These are phyloP conservation scores for Candida silvicultrix DNA, from an alignment of 805 yeast genomes.

Conservation along the genomic window DNA sequence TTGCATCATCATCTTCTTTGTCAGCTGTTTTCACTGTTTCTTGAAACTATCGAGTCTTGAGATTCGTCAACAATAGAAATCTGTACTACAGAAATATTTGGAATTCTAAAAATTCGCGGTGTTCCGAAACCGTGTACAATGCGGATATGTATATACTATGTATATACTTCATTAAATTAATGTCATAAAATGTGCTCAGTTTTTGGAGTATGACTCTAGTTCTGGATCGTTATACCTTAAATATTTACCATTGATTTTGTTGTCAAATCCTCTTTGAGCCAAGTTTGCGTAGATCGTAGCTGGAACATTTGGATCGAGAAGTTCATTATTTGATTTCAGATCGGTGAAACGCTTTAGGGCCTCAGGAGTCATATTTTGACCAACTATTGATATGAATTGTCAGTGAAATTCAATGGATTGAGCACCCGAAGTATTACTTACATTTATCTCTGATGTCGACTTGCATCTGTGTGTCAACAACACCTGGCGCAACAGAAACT, in stretches of 20 bases:
- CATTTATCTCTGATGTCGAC: conserved; percentile 60
- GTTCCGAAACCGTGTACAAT: background rate
- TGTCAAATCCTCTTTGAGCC: conserved; percentile 52
- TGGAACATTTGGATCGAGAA: conserved; percentile 67
- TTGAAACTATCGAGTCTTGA: too few species aligned
- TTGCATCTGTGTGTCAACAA: conserved; percentile 91
- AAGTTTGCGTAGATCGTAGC: conserved; percentile 64
- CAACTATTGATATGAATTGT: conserved; percentile 26
- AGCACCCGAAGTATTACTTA: conserved; percentile 10
- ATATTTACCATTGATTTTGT: conserved; percentile 59
- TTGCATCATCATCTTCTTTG: background rate
- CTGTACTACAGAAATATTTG: too few species aligned
- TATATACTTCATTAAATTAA: too few species aligned
- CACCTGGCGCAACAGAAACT: conserved; percentile 88
- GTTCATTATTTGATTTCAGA: conserved; percentile 47
- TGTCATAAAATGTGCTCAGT: too few species aligned
- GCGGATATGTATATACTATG: too few species aligned
- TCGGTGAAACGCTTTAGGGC: conserved; percentile 58
- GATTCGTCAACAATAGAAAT: too few species aligned
- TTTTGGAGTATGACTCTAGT: conserved; percentile 6
- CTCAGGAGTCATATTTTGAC: conserved; percentile 52
- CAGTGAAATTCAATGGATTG: too few species aligned
- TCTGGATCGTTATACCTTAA: conserved; percentile 49
- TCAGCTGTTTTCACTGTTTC: too few species aligned
- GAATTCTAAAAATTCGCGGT: background rate